phyloP scores from a whole-genome alignment of 257 asterid species.

The Cinchona pubescens region DNA sequence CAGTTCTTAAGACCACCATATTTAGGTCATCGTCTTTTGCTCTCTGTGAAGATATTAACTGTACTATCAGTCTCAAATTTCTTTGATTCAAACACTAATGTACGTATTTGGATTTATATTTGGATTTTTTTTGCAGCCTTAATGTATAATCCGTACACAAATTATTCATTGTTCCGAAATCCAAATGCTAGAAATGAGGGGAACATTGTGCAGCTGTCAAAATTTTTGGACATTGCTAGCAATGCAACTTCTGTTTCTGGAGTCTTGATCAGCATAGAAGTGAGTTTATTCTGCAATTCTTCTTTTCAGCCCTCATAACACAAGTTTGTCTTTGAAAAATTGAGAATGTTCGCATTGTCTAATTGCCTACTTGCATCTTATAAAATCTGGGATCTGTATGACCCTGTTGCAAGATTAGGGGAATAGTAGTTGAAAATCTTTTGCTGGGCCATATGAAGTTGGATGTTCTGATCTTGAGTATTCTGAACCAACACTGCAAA shows the following conservation, averaged over 20 bases:
- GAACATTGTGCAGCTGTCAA: slow-evolving; percentile 43
- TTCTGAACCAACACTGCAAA: background rate
- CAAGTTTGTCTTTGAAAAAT: background rate
- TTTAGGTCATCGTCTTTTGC: background rate
- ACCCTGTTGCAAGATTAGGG: background rate
- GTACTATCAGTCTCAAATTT: background rate
- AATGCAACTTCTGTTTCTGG: slow-evolving; percentile 66
- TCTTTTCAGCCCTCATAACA: slow-evolving; percentile 6
- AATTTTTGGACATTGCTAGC: slow-evolving; percentile 58
- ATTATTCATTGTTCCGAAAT: slow-evolving; percentile 37
- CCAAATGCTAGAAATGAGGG: slow-evolving; percentile 45
- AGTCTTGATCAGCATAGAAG: slow-evolving; percentile 67
- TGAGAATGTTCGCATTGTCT: background rate
- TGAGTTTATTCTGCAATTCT: slow-evolving; percentile 27
- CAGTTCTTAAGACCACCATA: background rate
- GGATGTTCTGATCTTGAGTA: background rate
- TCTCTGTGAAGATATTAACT: background rate
- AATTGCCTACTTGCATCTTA: background rate
- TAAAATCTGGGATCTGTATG: background rate
- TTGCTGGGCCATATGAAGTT: background rate
- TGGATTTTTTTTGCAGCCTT: slow-evolving; percentile 53
- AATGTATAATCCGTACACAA: slow-evolving; percentile 39
- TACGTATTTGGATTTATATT: slow-evolving; percentile 18
- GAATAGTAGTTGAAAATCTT: background rate
- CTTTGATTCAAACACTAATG: slow-evolving; percentile 10